These are phyloP conservation scores for Globisporangium nagaii DNA, from an alignment of 352 stramenopile species.

Conservation along the genomic window DNA sequence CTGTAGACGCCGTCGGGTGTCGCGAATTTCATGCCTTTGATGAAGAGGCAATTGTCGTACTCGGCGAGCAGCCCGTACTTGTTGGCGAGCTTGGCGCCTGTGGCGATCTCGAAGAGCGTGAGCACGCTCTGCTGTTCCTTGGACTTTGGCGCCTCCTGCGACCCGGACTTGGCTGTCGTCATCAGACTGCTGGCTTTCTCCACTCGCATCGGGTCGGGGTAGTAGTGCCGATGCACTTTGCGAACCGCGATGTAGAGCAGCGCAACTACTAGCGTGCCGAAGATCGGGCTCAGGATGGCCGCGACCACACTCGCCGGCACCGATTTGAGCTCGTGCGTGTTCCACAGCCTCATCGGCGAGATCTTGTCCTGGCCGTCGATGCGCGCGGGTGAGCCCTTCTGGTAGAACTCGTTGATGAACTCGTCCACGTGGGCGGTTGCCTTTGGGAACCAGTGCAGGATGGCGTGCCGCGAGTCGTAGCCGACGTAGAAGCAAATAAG, in stretches of 20 bases:
- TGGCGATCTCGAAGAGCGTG: conserved; percentile 19
- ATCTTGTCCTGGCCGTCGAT: conserved; percentile 12
- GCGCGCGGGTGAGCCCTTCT: neutral
- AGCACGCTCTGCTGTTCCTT: conserved; percentile 14
- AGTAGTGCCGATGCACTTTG: conserved; percentile 12
- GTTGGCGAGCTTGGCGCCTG: conserved; percentile 16
- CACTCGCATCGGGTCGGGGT: conserved; percentile 3
- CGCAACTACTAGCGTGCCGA: conserved; percentile 5
- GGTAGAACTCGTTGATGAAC: conserved; percentile 2
- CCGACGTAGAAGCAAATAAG: conserved; percentile 27
- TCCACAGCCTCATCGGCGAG: conserved; percentile 18
- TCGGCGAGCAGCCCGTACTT: conserved; percentile 16
- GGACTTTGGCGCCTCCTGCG: neutral
- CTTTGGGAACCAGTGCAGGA: neutral
- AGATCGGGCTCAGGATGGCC: conserved; percentile 2
- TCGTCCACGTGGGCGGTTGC: neutral
- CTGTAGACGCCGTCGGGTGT: conserved; percentile 23
- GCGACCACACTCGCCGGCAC: neutral
- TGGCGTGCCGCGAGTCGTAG: conserved; percentile 14
- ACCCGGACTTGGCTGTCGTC: conserved; percentile 5
- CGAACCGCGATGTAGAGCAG: conserved; percentile 10
- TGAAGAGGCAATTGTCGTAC: conserved; percentile 20
- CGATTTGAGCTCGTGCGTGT: conserved; percentile 2
- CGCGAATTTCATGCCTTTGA: conserved; percentile 23
- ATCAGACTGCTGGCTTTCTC: neutral